Conservation (phyloP, 2,329 filamentous ascomycete genomes). For the Sporothrix brasiliensis region DNA sequence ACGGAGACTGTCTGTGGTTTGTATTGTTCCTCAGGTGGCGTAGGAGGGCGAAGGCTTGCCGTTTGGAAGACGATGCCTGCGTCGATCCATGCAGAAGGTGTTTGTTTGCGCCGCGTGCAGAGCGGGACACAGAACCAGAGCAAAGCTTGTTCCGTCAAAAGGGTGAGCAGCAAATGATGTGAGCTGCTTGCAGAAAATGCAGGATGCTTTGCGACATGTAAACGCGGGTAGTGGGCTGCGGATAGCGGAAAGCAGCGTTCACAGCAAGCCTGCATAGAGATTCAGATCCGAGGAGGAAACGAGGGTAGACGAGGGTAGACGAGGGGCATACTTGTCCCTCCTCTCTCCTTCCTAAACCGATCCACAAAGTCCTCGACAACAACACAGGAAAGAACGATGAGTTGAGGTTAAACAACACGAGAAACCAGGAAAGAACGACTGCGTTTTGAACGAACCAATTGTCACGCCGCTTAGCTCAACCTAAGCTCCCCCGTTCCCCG, state of each 20-base stretch:
- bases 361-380: background rate
- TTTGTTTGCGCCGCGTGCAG: background rate
- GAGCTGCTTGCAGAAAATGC: background rate
- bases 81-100: background rate
- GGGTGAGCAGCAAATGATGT: background rate
- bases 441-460: background rate
- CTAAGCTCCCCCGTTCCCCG: slow-evolving; percentile 24
- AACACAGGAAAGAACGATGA: background rate
- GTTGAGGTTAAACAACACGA: background rate
- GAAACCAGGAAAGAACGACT: background rate
- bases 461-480: slow-evolving; percentile 4
- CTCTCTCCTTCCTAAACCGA: background rate
- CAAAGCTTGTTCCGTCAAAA: background rate
- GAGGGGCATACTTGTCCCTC: background rate
- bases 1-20: background rate
- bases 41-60: background rate
- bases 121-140: background rate
- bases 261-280: background rate
- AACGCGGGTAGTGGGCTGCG: slow-evolving; percentile 5
- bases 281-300: background rate
- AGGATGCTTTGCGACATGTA: background rate
- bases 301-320: background rate
- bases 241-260: slow-evolving; percentile 8
- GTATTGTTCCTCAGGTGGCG: slow-evolving; percentile 1
- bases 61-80: background rate